These are phyloP conservation scores for Arabidopsis suecica DNA, from an alignment of 345 rosid genomes.

Conservation along the genomic window DNA sequence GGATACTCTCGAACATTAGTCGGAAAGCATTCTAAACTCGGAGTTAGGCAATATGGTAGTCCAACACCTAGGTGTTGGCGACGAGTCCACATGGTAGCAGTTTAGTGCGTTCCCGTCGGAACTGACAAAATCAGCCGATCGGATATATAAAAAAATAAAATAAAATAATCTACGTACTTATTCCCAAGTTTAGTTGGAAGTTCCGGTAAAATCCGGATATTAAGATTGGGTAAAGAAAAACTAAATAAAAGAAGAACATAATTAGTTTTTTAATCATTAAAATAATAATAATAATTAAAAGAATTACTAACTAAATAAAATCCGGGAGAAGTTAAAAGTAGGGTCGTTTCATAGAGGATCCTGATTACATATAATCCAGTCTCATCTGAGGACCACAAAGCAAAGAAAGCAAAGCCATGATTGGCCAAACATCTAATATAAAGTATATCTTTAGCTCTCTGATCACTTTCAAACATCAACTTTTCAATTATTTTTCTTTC, in stretches of 20 bases:
- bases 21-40: no score
- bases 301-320: background rate
- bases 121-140: no score
- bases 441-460: background rate
- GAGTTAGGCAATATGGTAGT: no score
- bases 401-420: conserved; percentile 22
- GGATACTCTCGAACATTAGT: no score
- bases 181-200: no score
- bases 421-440: conserved; percentile 16
- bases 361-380: background rate
- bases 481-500: conserved; percentile 20
- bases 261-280: background rate
- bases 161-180: no score
- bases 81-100: no score
- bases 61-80: no score
- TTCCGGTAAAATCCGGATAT: no score
- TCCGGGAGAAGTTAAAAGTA: conserved; percentile 11
- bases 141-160: no score
- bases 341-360: background rate
- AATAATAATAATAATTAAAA: background rate
- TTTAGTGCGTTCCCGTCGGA: no score
- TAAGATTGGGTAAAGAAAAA: background rate
- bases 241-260: background rate
- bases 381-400: conserved; percentile 26
- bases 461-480: conserved; percentile 26